A percentile compares a stretch with the other conserved stretches of the same genome.
These are phyloP conservation scores for Neopestalotiopsis rosae DNA, from an alignment of 2,329 filamentous ascomycete genomes.

Conservation along the genomic window DNA sequence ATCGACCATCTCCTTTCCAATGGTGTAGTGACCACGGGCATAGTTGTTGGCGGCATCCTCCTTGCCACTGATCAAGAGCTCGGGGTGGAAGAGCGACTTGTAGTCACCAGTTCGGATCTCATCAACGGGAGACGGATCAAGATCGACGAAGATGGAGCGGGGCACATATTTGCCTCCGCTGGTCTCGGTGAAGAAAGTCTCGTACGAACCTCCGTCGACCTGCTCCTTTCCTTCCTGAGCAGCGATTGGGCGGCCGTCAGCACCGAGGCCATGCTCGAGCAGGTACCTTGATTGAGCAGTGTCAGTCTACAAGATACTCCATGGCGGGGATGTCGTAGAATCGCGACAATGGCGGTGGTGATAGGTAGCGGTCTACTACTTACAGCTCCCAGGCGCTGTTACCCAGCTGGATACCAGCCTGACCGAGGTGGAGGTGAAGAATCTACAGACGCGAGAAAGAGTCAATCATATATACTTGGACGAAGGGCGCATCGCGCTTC, in stretches of 20 bases:
- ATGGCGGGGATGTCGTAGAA: not conserved
- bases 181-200: conserved; percentile 78
- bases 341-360: conserved; percentile 23
- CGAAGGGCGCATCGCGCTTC: not conserved
- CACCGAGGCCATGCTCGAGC: conserved; percentile 72
- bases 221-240: conserved; percentile 61
- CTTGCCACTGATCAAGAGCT: conserved; percentile 75
- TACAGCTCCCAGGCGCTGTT: conserved; percentile 81
- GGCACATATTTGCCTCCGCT: conserved; percentile 75
- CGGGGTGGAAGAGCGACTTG: conserved; percentile 74
- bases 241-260: conserved; percentile 68
- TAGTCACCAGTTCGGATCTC: conserved; percentile 74
- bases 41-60: conserved; percentile 82
- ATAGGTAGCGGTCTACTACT: conserved; percentile 42
- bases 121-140: conserved; percentile 75
- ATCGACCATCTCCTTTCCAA: conserved; percentile 79
- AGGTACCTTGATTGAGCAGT: conserved; percentile 60
- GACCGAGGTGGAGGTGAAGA: conserved; percentile 68
- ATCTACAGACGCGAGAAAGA: conserved; percentile 46
- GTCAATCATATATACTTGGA: conserved; percentile 4
- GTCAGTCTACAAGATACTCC: not conserved
- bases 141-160: conserved; percentile 74
- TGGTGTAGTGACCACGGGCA: conserved; percentile 77
- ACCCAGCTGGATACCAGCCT: conserved; percentile 76
- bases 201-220: conserved; percentile 67